phyloP scores from a whole-genome alignment of 2,329 filamentous ascomycete species.

The Incumbomyces delicatus region DNA sequence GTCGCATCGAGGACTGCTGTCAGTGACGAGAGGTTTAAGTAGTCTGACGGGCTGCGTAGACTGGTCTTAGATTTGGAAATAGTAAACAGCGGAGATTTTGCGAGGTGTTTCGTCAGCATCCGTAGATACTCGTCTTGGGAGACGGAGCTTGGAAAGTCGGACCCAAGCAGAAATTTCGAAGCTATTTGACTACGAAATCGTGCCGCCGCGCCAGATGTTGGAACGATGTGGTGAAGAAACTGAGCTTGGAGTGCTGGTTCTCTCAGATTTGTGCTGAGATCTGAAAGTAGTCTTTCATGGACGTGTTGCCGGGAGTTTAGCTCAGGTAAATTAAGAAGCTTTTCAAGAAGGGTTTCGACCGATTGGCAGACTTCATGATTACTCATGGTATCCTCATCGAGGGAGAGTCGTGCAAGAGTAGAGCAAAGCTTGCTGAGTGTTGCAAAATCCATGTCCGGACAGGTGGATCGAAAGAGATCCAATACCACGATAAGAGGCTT shows the following conservation, averaged over 20 bases:
- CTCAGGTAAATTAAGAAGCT: constrained; percentile 13
- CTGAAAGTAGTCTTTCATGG: constrained; percentile 14
- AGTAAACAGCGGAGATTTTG: constrained; percentile 14
- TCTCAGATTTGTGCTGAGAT: constrained; percentile 22
- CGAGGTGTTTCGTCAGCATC: constrained; percentile 13
- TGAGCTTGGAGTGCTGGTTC: constrained; percentile 31
- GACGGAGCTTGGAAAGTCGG: not conserved
- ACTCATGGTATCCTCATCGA: constrained; percentile 16
- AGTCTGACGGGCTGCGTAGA: constrained; percentile 40
- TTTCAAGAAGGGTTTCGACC: constrained; percentile 14
- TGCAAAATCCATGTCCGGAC: constrained; percentile 17
- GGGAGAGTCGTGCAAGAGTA: constrained; percentile 14
- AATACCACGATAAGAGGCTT: constrained; percentile 14
- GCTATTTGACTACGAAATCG: constrained; percentile 33
- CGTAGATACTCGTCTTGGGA: constrained; percentile 3
- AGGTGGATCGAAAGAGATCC: constrained; percentile 13
- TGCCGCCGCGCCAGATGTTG: constrained; percentile 28
- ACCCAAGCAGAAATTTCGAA: constrained; percentile 17
- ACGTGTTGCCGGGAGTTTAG: constrained; percentile 10
- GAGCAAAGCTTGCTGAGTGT: constrained; percentile 17
- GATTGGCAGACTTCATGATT: constrained; percentile 9
- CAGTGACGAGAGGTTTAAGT: constrained; percentile 55
- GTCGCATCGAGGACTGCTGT: constrained; percentile 63
- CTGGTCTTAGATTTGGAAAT: constrained; percentile 8
- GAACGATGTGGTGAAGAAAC: constrained; percentile 31